Conservation (phyloP, 495 filamentous ascomycete species). For the Penicillium flavigenum region DNA sequence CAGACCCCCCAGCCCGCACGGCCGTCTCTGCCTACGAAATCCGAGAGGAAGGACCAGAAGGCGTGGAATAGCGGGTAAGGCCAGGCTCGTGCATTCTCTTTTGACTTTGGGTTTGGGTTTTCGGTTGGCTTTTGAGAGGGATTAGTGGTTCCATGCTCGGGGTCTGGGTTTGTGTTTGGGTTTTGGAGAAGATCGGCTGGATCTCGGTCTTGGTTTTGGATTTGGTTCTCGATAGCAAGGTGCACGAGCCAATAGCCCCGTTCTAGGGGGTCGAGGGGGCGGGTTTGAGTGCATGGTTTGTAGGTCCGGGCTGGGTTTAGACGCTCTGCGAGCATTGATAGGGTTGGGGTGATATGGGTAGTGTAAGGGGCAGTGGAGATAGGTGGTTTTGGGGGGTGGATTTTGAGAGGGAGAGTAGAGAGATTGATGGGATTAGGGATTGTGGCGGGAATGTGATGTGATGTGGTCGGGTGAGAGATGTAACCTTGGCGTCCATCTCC, state of each 20-base stretch:
- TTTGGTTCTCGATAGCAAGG: conserved; percentile 27
- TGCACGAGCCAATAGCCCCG: conserved; percentile 68
- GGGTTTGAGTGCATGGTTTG: conserved; percentile 48
- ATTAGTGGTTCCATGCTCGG: not conserved
- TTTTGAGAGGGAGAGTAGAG: conserved; percentile 33
- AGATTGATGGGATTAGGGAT: not conserved
- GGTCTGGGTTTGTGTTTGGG: not conserved
- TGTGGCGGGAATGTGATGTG: conserved; percentile 4
- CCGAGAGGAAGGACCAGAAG: conserved; percentile 61
- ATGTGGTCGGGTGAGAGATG: not conserved
- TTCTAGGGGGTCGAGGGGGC: conserved; percentile 56
- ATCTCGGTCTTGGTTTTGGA: not conserved
- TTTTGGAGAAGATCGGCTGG: not conserved
- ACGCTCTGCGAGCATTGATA: conserved; percentile 51
- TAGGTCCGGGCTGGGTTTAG: conserved; percentile 52
- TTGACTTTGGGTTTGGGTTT: not conserved
- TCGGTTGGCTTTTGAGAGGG: not conserved
- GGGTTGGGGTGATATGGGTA: conserved; percentile 55
- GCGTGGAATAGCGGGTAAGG: conserved; percentile 32
- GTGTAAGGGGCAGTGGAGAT: conserved; percentile 40
- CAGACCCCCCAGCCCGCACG: conserved; percentile 68
- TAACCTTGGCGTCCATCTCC: no score
- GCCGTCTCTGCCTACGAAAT: conserved; percentile 55
- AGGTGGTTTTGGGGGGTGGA: conserved; percentile 46
- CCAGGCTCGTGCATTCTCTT: conserved; percentile 22